Conservation (phyloP, 2,329 filamentous ascomycete species). For the Neoarthrinium moseri region DNA sequence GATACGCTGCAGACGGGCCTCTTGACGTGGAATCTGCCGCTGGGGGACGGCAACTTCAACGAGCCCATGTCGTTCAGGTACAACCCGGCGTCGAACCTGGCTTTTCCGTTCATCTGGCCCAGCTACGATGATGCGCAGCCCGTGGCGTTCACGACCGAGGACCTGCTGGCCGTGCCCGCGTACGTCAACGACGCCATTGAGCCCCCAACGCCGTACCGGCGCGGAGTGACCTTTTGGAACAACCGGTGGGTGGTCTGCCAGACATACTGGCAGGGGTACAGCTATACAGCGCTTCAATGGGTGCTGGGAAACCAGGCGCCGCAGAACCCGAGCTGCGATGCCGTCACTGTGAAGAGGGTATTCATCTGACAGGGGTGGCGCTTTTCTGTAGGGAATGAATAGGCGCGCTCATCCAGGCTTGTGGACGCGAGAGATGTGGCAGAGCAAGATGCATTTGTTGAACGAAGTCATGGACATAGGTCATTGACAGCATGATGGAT, state of each 20-base stretch:
- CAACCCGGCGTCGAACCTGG: constrained; percentile 18
- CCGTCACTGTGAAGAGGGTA: constrained; percentile 16
- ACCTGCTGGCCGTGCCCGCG: constrained; percentile 14
- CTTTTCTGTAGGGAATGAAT: no score
- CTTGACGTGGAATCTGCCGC: constrained; percentile 16
- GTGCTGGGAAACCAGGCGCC: constrained; percentile 14
- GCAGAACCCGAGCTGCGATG: constrained; percentile 20
- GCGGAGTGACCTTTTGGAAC: constrained; percentile 12
- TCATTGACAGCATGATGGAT: no score
- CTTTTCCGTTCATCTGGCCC: constrained; percentile 18
- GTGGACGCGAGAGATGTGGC: no score
- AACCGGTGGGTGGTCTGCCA: constrained; percentile 18
- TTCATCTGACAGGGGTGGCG: constrained; percentile 3
- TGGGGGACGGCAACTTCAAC: constrained; percentile 12
- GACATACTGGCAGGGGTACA: constrained; percentile 19
- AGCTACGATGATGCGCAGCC: constrained; percentile 3
- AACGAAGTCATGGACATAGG: no score
- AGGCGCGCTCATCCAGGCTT: no score
- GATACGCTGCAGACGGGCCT: constrained; percentile 11
- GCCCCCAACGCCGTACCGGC: constrained; percentile 15
- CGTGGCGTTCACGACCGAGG: constrained; percentile 14
- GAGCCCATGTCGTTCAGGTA: constrained; percentile 16
- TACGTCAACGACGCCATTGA: constrained; percentile 16
- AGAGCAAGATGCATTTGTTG: no score
- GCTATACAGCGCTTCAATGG: constrained; percentile 19